Conservation (phyloP, 2,329 filamentous ascomycete species). For the Pseudogymnoascus sp. region DNA sequence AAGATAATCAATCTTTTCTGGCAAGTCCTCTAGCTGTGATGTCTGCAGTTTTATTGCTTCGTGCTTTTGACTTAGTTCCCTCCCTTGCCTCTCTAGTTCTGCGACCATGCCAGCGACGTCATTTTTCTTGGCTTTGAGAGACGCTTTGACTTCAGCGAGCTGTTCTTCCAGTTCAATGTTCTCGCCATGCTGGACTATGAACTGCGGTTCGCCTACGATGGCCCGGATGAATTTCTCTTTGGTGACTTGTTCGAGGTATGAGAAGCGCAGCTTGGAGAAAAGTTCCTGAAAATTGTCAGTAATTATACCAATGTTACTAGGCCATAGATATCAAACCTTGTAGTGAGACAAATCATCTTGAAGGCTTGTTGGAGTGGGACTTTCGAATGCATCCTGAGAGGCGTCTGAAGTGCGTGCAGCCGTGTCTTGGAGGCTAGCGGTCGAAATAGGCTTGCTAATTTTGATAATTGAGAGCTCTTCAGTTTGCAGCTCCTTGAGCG, state of each 20-base stretch:
- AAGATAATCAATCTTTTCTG: conserved; percentile 40
- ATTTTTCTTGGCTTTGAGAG: conserved; percentile 70
- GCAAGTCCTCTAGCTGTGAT: conserved; percentile 42
- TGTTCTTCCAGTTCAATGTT: conserved; percentile 71
- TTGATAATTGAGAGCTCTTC: conserved; percentile 64
- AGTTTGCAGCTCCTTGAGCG: conserved; percentile 42
- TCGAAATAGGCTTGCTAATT: conserved; percentile 66
- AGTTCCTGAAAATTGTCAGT: conserved; percentile 51
- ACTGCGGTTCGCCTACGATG: conserved; percentile 82
- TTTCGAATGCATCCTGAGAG: conserved; percentile 56
- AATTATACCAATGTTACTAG: background rate
- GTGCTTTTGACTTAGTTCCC: conserved; percentile 48
- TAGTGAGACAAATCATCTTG: conserved; percentile 83
- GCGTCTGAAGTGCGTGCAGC: conserved; percentile 60
- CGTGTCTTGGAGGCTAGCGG: conserved; percentile 37
- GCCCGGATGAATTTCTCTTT: conserved; percentile 96
- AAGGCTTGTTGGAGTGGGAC: conserved; percentile 65
- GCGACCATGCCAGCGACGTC: conserved; percentile 67
- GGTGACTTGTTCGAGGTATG: conserved; percentile 95
- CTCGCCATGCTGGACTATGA: conserved; percentile 74
- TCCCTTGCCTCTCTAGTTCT: conserved; percentile 59
- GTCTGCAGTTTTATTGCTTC: conserved; percentile 44
- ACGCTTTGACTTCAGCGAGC: conserved; percentile 60
- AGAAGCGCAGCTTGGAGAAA: conserved; percentile 93
- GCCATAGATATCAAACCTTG: conserved; percentile 42